These are phyloP conservation scores for Begonia fuchsioides DNA, from an alignment of 306 rosid species.

Conservation along the genomic window DNA sequence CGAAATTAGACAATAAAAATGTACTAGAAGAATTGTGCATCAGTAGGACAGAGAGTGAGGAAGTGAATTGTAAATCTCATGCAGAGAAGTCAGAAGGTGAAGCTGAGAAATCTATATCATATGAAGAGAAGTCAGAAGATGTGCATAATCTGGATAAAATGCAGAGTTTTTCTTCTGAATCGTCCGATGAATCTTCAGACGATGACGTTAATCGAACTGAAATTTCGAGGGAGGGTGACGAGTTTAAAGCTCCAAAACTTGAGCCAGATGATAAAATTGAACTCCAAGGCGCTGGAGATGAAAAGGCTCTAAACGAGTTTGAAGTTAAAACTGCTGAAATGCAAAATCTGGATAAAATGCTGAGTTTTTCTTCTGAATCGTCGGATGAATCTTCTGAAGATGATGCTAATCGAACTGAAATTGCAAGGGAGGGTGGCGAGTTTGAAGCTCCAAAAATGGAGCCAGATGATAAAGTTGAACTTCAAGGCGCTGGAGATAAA, in stretches of 20 bases:
- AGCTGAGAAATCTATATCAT: constrained; percentile 15
- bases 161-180: too few species aligned
- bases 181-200: too few species aligned
- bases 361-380: too few species aligned
- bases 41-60: constrained; percentile 10
- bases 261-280: constrained; percentile 3
- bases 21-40: constrained; percentile 11
- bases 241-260: constrained; percentile 2
- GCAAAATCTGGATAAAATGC: too few species aligned
- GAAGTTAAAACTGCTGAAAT: background rate
- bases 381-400: too few species aligned
- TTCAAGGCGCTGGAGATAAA: constrained; percentile 1
- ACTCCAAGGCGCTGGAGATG: constrained; percentile 3
- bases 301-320: too few species aligned
- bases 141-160: too few species aligned
- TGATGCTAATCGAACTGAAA: too few species aligned
- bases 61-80: constrained; percentile 14
- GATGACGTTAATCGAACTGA: too few species aligned
- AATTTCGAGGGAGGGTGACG: too few species aligned
- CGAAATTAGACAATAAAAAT: constrained; percentile 4
- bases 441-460: constrained; percentile 1
- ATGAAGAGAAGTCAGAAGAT: constrained; percentile 15
- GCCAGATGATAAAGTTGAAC: constrained; percentile 3
- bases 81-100: constrained; percentile 7
- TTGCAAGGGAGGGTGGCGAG: background rate